Evolutionary conservation across 176 grass and related monocot genomes (phyloP), one percentile per base, ranked within the genome.

Genomic region (Cocos nucifera): DNA sequence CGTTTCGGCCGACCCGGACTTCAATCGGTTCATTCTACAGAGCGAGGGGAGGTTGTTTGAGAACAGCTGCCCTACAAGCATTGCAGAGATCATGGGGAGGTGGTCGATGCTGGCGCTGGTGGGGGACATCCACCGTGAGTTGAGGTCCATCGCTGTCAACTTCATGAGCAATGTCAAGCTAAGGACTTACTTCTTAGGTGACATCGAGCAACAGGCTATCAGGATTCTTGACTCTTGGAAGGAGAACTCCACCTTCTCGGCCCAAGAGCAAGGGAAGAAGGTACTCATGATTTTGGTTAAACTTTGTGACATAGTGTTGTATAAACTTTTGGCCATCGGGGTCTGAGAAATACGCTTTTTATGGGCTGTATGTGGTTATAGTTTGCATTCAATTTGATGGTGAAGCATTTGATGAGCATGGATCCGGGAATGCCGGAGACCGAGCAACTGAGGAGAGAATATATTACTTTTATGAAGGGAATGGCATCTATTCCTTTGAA

Each of bases 341-440:
- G 17, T 49, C 20, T 8, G 26, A 71, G 22, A 16, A 16, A 44
- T 32, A 21, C 1, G 7, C 7, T 32, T 32, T 5, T 32, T 32
- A 7, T 32, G 30, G 7, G 62, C 19, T 18, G 7, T 48, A 10
- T 52, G 2, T 69, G 22, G 18, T 5, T 71, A 28, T 25, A 79
- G 77, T 79, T 79, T 54, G 71, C 77, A 20, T 79, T 79, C 53
- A 54, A 65, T 65, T 26, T 79, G 53, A 79, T 79, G 77, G 77
- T 39, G 19, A 79, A 79, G 44, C 59, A 79, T 61, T 27, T 79
- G 56, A 18, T 79, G 55, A 72, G 77, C 61, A 66, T 66, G 59
- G 69, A 79, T 8, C 51, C 58, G 39, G 61, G 59, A 19, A 59
- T 53, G 22, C 54, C 69, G 24, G 69, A 73, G 58, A 59, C 29